phyloP scores from a whole-genome alignment of 2,329 filamentous ascomycete species.

The Trichoderma sp. region DNA sequence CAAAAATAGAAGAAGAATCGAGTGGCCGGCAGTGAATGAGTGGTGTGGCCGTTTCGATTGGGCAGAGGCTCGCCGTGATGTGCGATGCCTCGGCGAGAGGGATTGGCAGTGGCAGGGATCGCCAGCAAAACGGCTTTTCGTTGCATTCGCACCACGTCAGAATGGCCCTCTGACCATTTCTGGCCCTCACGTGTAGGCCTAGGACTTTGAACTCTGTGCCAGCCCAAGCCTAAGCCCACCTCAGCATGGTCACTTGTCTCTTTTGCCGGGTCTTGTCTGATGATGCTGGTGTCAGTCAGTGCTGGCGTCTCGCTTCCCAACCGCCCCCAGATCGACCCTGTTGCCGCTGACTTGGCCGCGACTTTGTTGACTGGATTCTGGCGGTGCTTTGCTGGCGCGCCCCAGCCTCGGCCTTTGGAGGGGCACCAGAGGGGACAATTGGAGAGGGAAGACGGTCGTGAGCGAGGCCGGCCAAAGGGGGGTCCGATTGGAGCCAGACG shows the following conservation, averaged over 20 bases:
- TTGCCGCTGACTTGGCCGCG: background rate
- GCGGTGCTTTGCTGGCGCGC: slow-evolving; percentile 9
- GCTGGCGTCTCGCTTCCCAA: slow-evolving; percentile 15
- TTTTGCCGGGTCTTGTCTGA: background rate
- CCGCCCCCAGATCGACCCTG: background rate
- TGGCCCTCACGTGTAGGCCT: slow-evolving; percentile 7
- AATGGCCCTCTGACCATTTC: background rate
- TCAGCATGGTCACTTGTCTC: background rate
- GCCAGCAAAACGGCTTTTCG: background rate
- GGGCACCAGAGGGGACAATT: background rate
- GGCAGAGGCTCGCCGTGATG: background rate
- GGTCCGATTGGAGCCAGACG: background rate
- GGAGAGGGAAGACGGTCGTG: background rate
- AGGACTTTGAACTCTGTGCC: background rate
- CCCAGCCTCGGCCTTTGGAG: background rate
- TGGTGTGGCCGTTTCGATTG: background rate
- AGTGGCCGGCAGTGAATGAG: background rate
- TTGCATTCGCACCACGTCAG: slow-evolving; percentile 8
- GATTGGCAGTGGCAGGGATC: slow-evolving; percentile 4
- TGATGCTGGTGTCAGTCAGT: background rate
- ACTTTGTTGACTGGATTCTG: background rate
- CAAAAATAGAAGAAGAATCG: background rate
- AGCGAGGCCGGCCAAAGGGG: background rate
- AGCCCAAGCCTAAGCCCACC: background rate
- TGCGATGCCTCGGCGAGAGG: background rate